Evolutionary conservation across 257 asterid species (phyloP), one percentile per base, ranked within the genome.

Genomic region (Solanum corneliomulleri): DNA sequence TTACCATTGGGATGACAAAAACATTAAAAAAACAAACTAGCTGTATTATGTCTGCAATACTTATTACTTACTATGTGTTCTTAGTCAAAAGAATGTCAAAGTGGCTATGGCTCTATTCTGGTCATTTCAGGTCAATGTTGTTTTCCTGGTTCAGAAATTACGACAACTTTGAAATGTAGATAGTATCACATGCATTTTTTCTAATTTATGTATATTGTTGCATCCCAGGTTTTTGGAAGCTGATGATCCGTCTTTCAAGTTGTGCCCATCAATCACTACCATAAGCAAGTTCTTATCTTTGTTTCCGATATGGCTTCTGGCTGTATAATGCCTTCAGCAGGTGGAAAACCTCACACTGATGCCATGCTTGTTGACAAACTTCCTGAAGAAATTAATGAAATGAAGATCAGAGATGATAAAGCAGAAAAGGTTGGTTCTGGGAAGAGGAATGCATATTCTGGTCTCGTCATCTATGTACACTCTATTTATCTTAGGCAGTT

Each of bases 401-500:
- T 94, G 97, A 94, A 90, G 87, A 94, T 94, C 92, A 91, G 91
- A 91, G 98, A 95, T 89, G 98, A 93, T 52, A 95, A 94, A 87
- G 96, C 89, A 87, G 96, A 95, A 85, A 95, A 94, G 96, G 98
- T 93, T 25, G 18, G 16, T 52, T 72, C 41, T 25, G 16, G 8
- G 33, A 72, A 87, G 83, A 27, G 87, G 83, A 31, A 35, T 33
- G 71, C 15, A 64, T 3, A n/a, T 37, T 18, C 75, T 58, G 33
- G 69, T 76, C 64, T 15, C 23, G 8, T 15, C 27, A 20, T 83
- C 64, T 80, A 18, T 80, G 60, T 80, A 20, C 44, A 33, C 29
- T 80, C 49, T 44, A 15, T 80, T 47, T 80, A 80, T 80, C 66
- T 52, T 82, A 75, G 44, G 20, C 44, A 29, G 44, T 80, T 80